These are phyloP conservation scores for Coprinellus aureogranulatus DNA, from an alignment of 768 basidiomycete genomes.

Conservation along the genomic window DNA sequence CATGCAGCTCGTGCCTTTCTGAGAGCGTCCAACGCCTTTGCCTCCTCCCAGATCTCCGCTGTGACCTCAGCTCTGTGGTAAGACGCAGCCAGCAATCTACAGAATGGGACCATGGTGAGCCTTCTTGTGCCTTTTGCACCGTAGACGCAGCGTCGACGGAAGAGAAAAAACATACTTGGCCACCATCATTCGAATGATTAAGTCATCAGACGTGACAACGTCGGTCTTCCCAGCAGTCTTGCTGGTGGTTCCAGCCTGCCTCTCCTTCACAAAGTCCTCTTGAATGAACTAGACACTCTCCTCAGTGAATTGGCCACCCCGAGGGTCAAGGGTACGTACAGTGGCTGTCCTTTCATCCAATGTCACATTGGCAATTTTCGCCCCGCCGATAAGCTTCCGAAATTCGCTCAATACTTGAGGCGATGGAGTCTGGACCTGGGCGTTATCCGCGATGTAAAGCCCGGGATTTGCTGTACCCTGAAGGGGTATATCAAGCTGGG, in stretches of 20 bases:
- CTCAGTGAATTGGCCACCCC: not conserved
- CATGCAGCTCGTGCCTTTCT: conserved; percentile 30
- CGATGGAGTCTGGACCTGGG: conserved; percentile 34
- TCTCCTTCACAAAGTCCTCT: conserved; percentile 63
- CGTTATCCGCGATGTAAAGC: conserved; percentile 30
- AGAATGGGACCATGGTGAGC: conserved; percentile 4
- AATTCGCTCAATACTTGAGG: conserved; percentile 51
- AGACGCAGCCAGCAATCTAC: conserved; percentile 63
- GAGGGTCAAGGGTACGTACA: conserved; percentile 33
- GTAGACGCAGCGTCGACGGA: not conserved
- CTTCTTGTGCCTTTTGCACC: not conserved
- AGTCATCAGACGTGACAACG: conserved; percentile 50
- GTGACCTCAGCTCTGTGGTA: conserved; percentile 55
- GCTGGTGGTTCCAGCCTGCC: conserved; percentile 27
- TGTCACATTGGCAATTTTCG: conserved; percentile 54
- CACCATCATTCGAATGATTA: conserved; percentile 65
- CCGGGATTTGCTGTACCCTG: conserved; percentile 5
- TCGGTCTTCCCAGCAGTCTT: conserved; percentile 29
- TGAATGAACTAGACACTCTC: conserved; percentile 59
- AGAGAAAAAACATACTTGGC: conserved; percentile 51
- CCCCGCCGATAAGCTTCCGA: conserved; percentile 58
- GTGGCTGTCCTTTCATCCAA: conserved; percentile 57
- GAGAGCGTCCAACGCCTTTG: conserved; percentile 57
- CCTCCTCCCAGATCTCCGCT: conserved; percentile 58
- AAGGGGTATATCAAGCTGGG: conserved; percentile 49